Evolutionary conservation across 2,329 filamentous ascomycete species (phyloP).

Genomic region (Colletotrichum lupini): DNA sequence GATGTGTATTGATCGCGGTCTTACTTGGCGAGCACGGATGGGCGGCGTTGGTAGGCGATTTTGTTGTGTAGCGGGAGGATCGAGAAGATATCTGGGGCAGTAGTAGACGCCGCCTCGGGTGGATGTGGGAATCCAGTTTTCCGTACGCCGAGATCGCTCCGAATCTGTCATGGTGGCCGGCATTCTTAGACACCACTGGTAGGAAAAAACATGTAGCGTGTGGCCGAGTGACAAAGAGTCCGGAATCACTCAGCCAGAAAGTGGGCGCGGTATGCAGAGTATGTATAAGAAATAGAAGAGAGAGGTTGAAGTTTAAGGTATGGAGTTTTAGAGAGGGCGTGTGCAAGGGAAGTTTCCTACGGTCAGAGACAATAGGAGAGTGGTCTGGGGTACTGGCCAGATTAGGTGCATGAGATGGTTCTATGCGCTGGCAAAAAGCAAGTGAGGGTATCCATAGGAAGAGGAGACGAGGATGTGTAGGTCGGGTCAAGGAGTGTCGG

Average conservation of each 20-base stretch:
- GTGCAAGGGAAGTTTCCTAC: constrained; percentile 7
- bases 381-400: constrained; percentile 27
- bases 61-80: constrained; percentile 29
- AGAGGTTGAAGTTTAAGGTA: not conserved
- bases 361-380: constrained; percentile 16
- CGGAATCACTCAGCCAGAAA: constrained; percentile 14
- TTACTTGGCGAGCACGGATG: constrained; percentile 51
- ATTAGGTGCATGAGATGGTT: constrained; percentile 34
- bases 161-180: constrained; percentile 36
- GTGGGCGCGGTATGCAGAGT: constrained; percentile 13
- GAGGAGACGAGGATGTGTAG: constrained; percentile 24
- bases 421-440: constrained; percentile 38
- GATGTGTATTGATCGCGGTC: constrained; percentile 56
- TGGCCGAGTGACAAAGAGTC: constrained; percentile 28
- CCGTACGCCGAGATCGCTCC: constrained; percentile 33
- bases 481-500: constrained; percentile 32
- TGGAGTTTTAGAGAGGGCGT: not conserved
- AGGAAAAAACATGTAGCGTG: constrained; percentile 19
- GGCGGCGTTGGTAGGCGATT: constrained; percentile 47
- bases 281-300: constrained; percentile 22
- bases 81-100: constrained; percentile 38
- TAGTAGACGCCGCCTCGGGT: constrained; percentile 43
- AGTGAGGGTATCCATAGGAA: constrained; percentile 38
- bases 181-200: constrained; percentile 30
- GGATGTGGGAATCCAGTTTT: constrained; percentile 36